phyloP scores from a whole-genome alignment of 192 early-diverging fungal genomes.

The Helicostylum pulchrum region DNA sequence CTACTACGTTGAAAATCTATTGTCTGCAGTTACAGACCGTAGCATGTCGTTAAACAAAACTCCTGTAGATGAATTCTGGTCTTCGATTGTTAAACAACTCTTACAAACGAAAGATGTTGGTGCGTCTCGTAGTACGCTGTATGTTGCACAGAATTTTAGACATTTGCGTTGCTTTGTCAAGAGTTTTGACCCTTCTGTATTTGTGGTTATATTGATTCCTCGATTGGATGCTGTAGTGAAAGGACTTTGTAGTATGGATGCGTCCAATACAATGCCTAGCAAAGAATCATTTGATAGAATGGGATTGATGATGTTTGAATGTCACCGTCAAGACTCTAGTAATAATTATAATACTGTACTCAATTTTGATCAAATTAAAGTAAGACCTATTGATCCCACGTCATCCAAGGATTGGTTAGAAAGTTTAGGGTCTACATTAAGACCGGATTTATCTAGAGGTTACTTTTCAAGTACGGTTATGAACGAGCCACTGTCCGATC shows the following conservation, averaged over 20 bases:
- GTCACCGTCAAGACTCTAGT: slow-evolving; percentile 41
- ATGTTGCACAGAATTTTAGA: slow-evolving; percentile 35
- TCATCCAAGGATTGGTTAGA: slow-evolving; percentile 23
- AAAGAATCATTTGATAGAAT: slow-evolving; percentile 16
- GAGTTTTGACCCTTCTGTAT: slow-evolving; percentile 41
- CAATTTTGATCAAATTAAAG: neutral
- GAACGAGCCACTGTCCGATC: slow-evolving; percentile 16
- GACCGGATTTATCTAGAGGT: slow-evolving; percentile 27
- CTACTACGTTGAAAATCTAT: slow-evolving; percentile 48
- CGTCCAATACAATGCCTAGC: slow-evolving; percentile 1
- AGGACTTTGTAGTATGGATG: slow-evolving; percentile 15
- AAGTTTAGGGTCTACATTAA: slow-evolving; percentile 26
- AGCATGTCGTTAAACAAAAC: slow-evolving; percentile 42
- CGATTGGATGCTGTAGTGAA: slow-evolving; percentile 35
- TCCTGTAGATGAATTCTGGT: slow-evolving; percentile 39
- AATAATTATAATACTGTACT: neutral
- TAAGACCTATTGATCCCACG: slow-evolving; percentile 11
- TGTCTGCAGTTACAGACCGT: slow-evolving; percentile 44
- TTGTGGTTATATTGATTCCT: slow-evolving; percentile 48
- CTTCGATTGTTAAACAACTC: slow-evolving; percentile 35
- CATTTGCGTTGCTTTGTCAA: slow-evolving; percentile 60
- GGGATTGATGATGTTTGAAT: slow-evolving; percentile 47
- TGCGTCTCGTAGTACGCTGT: slow-evolving; percentile 32
- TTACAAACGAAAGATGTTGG: slow-evolving; percentile 27
- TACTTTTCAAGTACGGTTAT: neutral